Evolutionary conservation across 805 yeast species (phyloP).

Genomic region (Suhomyces pyralidae): DNA sequence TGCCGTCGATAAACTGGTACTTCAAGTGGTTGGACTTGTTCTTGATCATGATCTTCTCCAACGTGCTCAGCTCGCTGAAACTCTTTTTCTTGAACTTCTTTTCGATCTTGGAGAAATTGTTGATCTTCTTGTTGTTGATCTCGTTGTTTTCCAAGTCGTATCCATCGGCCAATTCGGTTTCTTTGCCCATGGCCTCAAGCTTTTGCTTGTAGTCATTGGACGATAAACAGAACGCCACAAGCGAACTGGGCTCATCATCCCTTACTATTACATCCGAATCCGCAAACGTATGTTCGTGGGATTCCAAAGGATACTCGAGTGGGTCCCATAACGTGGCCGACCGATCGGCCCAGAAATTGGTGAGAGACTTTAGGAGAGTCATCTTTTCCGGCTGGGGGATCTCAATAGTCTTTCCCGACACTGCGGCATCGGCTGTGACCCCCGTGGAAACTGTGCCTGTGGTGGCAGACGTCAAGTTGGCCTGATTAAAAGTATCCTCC

Average conservation of each 20-base stretch:
- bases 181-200: conserved; percentile 38
- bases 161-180: conserved; percentile 16
- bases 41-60: conserved; percentile 73
- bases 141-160: conserved; percentile 25
- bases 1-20: conserved; percentile 86
- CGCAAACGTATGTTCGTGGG: conserved; percentile 86
- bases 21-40: conserved; percentile 86
- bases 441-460: neutral
- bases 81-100: conserved; percentile 36
- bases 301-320: conserved; percentile 71
- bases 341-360: conserved; percentile 96
- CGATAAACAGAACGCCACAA: conserved; percentile 88
- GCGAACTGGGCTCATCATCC: conserved; percentile 94
- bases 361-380: conserved; percentile 75
- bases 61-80: conserved; percentile 23
- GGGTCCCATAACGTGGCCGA: conserved; percentile 96
- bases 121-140: conserved; percentile 30
- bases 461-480: neutral
- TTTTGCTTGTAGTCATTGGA: conserved; percentile 77
- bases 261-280: conserved; percentile 92
- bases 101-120: conserved; percentile 39
- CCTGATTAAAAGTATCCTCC: neutral
- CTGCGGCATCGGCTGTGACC: neutral
- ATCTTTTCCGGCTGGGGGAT: conserved; percentile 58
- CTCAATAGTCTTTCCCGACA: conserved; percentile 16